Base-by-base conservation (phyloP, 2,329 filamentous ascomycete species). In the Pyrenophora seminiperda region DNA sequence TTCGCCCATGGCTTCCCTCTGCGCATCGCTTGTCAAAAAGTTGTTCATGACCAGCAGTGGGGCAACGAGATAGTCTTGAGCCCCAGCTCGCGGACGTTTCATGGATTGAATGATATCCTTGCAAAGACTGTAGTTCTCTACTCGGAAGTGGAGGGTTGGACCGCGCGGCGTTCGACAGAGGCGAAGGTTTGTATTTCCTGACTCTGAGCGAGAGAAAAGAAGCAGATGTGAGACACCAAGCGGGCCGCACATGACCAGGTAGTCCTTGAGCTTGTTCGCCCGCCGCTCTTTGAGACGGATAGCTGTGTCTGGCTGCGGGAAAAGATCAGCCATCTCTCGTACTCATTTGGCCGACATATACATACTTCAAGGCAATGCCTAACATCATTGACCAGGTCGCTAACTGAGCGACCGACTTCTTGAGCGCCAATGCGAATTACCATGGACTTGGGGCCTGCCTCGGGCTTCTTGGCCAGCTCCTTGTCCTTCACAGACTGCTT, bases 1-100 rank as follows among this genome's bases (percentile, higher is more conserved):
- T 48, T 71, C 69, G 20, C 66, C 68, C 9, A 73, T 37, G 14
- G 47, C 41, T 38, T 68, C 66, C n/a, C 68, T 54, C 15, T 66
- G 61, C 6, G 58, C 47, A 15, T 80, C 79, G 20, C 88, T 82
- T 3, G 86, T 87, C 31, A 84, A 83, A 74, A 99, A 96, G 74
- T 96, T 97, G 77, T 99, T 99, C 94, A 99, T 97, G 60, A 99
- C 94, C 36, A 99, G 83, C 77, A 97, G 76, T 55, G 94, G 94
- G 5, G 94, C 86, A 34, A 86, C 91, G 49, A 89, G 80, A 66
- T 90, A 96, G 72, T 96, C 91, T 71, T 93, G 67, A 38, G 67
- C 93, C 56, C 89, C 90, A 39, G 88, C 88, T 68, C 86, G 85
- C 7, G 93, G 91, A 62, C 91, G 89, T 73, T 89, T 91, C 76